Percentiles rank a stretch among this genome's conserved stretches.
phyloP scores from a whole-genome alignment of 2,329 filamentous ascomycete species.

The Tolypocladium ophioglossoides region DNA sequence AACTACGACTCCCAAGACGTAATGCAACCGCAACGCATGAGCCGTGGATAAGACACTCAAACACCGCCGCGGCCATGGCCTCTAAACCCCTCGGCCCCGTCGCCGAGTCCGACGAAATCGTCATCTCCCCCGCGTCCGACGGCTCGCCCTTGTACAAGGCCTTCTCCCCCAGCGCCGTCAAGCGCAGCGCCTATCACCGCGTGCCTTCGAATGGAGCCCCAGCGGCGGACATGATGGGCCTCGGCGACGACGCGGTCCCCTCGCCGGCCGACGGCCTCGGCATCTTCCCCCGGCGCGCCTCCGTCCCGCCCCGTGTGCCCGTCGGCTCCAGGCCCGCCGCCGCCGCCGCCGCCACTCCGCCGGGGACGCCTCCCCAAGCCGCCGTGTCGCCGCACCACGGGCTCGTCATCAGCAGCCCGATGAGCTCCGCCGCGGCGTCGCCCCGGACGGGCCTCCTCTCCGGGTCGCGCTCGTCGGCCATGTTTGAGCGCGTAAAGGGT shows the following conservation, averaged over 20 bases:
- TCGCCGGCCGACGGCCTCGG: not conserved
- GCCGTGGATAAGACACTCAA: not conserved
- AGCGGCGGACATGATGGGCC: not conserved
- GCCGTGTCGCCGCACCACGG: not conserved
- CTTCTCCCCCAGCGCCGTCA: not conserved
- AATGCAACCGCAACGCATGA: not conserved
- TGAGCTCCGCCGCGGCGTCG: not conserved
- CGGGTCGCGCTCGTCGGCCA: not conserved
- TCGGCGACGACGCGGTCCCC: not conserved
- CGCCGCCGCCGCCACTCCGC: not conserved
- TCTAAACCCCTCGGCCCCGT: not conserved
- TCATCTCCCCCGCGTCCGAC: not conserved
- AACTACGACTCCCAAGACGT: not conserved
- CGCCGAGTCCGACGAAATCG: not conserved
- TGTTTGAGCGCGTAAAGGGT: not conserved
- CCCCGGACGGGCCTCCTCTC: not conserved
- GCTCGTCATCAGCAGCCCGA: not conserved
- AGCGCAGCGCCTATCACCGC: not conserved
- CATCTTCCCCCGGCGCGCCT: not conserved
- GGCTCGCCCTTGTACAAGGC: not conserved
- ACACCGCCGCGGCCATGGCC: not conserved
- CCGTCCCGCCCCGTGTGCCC: not conserved
- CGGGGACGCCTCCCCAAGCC: not conserved
- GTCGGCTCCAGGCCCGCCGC: not conserved
- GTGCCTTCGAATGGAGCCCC: not conserved